Evolutionary conservation across 1,284 basidiomycete genomes (phyloP).

Genomic region (Ustilago trichophora): DNA sequence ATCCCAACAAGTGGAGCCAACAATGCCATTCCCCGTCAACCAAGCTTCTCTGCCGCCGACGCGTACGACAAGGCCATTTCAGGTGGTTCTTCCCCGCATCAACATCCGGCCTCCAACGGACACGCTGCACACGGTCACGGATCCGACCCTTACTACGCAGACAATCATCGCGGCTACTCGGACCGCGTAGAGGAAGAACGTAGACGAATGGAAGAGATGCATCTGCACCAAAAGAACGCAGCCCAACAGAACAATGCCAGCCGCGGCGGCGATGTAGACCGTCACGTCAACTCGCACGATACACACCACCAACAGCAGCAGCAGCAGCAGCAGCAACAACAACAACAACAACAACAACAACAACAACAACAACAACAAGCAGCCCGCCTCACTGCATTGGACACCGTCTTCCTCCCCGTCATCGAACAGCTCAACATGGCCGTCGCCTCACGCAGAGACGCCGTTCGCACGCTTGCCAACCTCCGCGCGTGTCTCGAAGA

Average conservation of each 20-base stretch:
- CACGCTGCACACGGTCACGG: conserved; percentile 5
- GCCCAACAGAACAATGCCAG: not conserved
- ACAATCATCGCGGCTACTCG: conserved; percentile 18
- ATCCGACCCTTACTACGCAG: conserved; percentile 32
- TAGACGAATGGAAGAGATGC: conserved; percentile 47
- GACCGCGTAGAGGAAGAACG: conserved; percentile 42
- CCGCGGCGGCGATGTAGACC: conserved; percentile 2
- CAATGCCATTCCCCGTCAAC: conserved; percentile 9
- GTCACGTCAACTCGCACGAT: no score
- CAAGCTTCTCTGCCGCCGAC: conserved; percentile 37
- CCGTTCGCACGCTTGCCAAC: conserved; percentile 47
- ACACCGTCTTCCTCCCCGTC: conserved; percentile 58
- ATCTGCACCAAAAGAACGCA: no score
- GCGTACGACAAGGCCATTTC: conserved; percentile 44
- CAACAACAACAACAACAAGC: conserved; percentile 20
- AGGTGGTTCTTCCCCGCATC: conserved; percentile 10
- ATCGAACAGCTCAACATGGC: conserved; percentile 59
- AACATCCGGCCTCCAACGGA: conserved; percentile 21
- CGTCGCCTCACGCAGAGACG: conserved; percentile 49
- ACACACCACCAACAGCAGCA: no score
- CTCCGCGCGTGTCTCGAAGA: conserved; percentile 47
- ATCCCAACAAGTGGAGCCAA: conserved; percentile 27
- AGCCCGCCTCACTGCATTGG: conserved; percentile 49
- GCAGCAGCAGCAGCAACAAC: conserved; percentile 20
- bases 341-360: conserved; percentile 17